Evolutionary conservation across 2,329 filamentous ascomycete species (phyloP).

Genomic region (Paecilomyces sp.): DNA sequence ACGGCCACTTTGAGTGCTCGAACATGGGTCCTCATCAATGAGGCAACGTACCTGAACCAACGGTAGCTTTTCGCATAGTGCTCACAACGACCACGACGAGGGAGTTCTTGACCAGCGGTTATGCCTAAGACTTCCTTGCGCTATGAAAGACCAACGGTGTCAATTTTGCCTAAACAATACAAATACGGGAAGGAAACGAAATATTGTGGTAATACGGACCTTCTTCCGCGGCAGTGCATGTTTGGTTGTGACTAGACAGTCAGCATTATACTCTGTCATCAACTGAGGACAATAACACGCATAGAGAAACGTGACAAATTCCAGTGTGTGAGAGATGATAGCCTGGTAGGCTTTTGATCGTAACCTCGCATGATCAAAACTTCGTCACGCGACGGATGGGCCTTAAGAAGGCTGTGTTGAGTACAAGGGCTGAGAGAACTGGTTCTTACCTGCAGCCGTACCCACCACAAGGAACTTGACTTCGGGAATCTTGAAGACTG

Average conservation of each 20-base stretch:
- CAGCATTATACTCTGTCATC: not conserved
- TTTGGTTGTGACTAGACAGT: conserved; percentile 18
- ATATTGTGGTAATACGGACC: conserved; percentile 19
- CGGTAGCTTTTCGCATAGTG: conserved; percentile 51
- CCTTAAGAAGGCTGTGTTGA: not conserved
- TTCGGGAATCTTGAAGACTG: conserved; percentile 65
- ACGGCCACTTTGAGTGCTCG: not conserved
- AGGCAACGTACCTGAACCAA: conserved; percentile 44
- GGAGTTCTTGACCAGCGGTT: conserved; percentile 47
- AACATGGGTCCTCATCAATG: not conserved
- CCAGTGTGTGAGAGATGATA: not conserved
- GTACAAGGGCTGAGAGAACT: not conserved
- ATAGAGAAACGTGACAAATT: not conserved
- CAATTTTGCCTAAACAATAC: not conserved
- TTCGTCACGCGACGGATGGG: not conserved
- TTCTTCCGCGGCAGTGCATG: conserved; percentile 26
- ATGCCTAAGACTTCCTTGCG: conserved; percentile 49
- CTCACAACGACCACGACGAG: conserved; percentile 45
- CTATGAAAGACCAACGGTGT: conserved; percentile 12
- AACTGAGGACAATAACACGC: not conserved
- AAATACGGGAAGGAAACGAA: not conserved
- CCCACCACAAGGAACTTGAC: conserved; percentile 70
- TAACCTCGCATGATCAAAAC: not conserved
- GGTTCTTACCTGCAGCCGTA: conserved; percentile 40
- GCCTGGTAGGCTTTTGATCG: not conserved